Conservation (phyloP, 2,329 filamentous ascomycete genomes). For the Pestalotiopsis sp. region DNA sequence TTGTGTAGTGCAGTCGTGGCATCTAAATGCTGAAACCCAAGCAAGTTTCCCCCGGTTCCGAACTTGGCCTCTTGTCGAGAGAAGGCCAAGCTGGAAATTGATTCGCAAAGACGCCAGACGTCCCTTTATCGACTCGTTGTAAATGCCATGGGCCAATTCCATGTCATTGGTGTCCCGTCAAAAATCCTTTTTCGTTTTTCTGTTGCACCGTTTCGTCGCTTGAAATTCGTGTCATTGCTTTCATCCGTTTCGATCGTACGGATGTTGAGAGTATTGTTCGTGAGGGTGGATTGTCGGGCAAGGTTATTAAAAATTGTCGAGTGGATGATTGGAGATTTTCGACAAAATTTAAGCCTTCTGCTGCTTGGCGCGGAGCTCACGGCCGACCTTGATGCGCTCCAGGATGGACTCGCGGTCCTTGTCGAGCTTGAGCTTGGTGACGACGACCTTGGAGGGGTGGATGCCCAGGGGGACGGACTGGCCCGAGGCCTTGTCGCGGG, state of each 20-base stretch:
- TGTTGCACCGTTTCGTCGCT: constrained; percentile 18
- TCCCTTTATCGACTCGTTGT: constrained; percentile 11
- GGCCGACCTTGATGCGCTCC: constrained; percentile 80
- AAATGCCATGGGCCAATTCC: constrained; percentile 12
- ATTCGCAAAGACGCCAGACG: constrained; percentile 12
- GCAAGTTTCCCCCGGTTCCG: constrained; percentile 1
- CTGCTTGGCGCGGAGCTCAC: constrained; percentile 75
- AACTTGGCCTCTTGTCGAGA: not conserved
- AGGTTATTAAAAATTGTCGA: not conserved
- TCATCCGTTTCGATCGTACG: constrained; percentile 13
- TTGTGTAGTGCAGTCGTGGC: constrained; percentile 30
- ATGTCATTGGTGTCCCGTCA: constrained; percentile 7
- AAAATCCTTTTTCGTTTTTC: not conserved
- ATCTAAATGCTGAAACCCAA: constrained; percentile 33
- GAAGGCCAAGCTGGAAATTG: not conserved
- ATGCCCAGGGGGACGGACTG: constrained; percentile 94
- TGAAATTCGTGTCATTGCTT: constrained; percentile 14
- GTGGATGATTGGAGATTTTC: not conserved
- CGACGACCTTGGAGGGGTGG: constrained; percentile 94
- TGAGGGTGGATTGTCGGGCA: not conserved
- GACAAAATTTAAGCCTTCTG: constrained; percentile 57
- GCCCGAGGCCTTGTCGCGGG: constrained; percentile 96
- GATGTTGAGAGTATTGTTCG: not conserved
- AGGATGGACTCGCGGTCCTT: constrained; percentile 91
- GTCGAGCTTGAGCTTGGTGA: constrained; percentile 98